Base-by-base conservation (phyloP, 495 filamentous ascomycete genomes). In the Hypoxylon lienhwacheense region DNA sequence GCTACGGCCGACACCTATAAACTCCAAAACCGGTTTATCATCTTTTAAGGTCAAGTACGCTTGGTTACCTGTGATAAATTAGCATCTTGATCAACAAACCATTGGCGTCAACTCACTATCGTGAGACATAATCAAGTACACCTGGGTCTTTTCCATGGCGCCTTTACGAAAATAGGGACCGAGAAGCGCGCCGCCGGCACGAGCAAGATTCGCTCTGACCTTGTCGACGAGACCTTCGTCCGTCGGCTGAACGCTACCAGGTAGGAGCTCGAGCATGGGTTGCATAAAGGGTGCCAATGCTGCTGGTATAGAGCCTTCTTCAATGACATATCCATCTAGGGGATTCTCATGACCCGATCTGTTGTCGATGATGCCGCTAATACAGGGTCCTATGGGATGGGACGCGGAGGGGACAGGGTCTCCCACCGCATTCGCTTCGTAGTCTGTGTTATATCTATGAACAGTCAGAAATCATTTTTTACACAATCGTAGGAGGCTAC, bases 61-160 rank as follows among this genome's bases (percentile, higher is more conserved):
- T 68, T 87, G 78, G 65, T 86, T 85, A 39, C 68, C 72, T 74
- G 19, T 19, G 36, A 19, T 17, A 21, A 17, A 24, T 57, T 55
- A 67, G 52, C 7, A 50, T 7, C 16, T 4, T 7, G 3, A 0
- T 1, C 5, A n/a, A 34, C 5, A 41, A 36, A 1, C 14, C 14
- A 8, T 32, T 5, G 33, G 22, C 6, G 35, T 2, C 11, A 14
- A 64, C 67, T 63, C 62, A 71, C 77, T 81, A 55, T 86, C 85
- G 55, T 88, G 84, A 5, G 77, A 82, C 85, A 89, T 87, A 49
- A 86, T 77, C n/a, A 87, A 70, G 66, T 86, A 87, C 5, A 81
- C 73, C 57, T 85, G 80, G 0, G 83, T 89, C 44, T 68, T 77
- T 55, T 80, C 78, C 1, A 84, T 61, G 19, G 77, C 76, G 10